Conservation (phyloP, 2,329 filamentous ascomycete genomes). For the Fusarium sp. region DNA sequence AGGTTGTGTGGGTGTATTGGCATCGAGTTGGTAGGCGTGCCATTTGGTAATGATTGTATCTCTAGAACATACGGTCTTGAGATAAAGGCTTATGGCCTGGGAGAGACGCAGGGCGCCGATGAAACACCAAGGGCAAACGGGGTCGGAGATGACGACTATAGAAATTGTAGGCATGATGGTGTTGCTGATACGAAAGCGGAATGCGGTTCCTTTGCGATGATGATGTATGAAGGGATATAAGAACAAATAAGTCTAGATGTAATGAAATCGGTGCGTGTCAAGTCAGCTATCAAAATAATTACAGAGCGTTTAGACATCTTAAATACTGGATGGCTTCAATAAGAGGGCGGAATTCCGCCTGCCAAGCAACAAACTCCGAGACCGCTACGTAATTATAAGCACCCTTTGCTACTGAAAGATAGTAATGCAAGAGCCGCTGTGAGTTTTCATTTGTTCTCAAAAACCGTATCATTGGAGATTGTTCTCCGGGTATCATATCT, state of each 20-base stretch:
- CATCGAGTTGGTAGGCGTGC: slow-evolving; percentile 85
- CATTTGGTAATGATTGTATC: slow-evolving; percentile 81
- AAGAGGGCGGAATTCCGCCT: slow-evolving; percentile 44
- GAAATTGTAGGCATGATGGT: slow-evolving; percentile 76
- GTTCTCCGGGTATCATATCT: slow-evolving; percentile 42
- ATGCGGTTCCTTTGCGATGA: background rate
- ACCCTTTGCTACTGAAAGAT: background rate
- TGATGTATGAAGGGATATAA: background rate
- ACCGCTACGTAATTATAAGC: background rate
- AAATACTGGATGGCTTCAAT: slow-evolving; percentile 2
- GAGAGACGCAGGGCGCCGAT: slow-evolving; percentile 82
- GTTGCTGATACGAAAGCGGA: background rate
- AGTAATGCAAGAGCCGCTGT: background rate
- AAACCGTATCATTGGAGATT: slow-evolving; percentile 22
- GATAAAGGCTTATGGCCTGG: slow-evolving; percentile 75
- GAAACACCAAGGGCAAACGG: slow-evolving; percentile 84
- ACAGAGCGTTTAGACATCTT: background rate
- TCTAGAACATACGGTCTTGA: slow-evolving; percentile 67
- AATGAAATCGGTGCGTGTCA: background rate
- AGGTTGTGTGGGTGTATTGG: slow-evolving; percentile 65
- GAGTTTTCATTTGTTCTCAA: background rate
- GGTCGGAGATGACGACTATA: slow-evolving; percentile 84
- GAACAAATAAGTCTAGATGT: background rate
- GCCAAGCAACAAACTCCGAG: background rate
- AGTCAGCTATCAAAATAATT: background rate